A percentile compares a stretch with the other conserved stretches of the same genome.
phyloP scores from a whole-genome alignment of 2,329 filamentous ascomycete species.

The Davidsoniella australis region DNA sequence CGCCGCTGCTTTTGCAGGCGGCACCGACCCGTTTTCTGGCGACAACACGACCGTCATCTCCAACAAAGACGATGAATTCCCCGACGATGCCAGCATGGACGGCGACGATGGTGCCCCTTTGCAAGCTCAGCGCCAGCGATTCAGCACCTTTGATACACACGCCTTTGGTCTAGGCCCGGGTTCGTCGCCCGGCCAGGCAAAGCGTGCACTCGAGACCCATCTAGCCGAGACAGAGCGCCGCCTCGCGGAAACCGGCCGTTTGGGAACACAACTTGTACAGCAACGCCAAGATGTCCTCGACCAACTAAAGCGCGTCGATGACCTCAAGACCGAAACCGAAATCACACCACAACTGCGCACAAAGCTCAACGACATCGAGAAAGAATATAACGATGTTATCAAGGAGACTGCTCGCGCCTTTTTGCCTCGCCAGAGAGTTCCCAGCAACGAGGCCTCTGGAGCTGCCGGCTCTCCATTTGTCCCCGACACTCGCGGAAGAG shows the following conservation, averaged over 20 bases:
- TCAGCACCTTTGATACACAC: constrained; percentile 68
- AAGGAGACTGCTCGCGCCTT: constrained; percentile 79
- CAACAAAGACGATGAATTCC: constrained; percentile 6
- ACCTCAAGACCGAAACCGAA: constrained; percentile 56
- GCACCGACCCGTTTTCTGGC: constrained; percentile 7
- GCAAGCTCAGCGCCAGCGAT: constrained; percentile 40
- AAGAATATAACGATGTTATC: constrained; percentile 87
- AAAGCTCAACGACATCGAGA: constrained; percentile 74
- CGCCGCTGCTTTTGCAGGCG: constrained; percentile 11
- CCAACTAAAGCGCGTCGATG: constrained; percentile 69
- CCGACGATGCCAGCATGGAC: constrained; percentile 8
- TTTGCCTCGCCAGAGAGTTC: constrained; percentile 64
- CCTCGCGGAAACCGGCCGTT: constrained; percentile 75
- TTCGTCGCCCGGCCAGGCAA: constrained; percentile 70
- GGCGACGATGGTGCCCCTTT: background rate
- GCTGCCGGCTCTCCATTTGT: constrained; percentile 31
- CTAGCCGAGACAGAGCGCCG: constrained; percentile 81
- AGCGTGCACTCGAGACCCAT: constrained; percentile 77
- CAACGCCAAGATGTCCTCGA: constrained; percentile 74
- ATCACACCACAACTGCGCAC: constrained; percentile 68
- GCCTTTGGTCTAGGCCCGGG: constrained; percentile 61
- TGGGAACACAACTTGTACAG: constrained; percentile 73
- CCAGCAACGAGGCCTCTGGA: constrained; percentile 43
- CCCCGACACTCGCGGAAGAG: constrained; percentile 35
- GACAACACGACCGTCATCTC: background rate